Percentiles rank a stretch among this genome's conserved stretches.
These are phyloP conservation scores for Aspergillus arachidicola DNA, from an alignment of 2,329 filamentous ascomycete species.

Conservation along the genomic window DNA sequence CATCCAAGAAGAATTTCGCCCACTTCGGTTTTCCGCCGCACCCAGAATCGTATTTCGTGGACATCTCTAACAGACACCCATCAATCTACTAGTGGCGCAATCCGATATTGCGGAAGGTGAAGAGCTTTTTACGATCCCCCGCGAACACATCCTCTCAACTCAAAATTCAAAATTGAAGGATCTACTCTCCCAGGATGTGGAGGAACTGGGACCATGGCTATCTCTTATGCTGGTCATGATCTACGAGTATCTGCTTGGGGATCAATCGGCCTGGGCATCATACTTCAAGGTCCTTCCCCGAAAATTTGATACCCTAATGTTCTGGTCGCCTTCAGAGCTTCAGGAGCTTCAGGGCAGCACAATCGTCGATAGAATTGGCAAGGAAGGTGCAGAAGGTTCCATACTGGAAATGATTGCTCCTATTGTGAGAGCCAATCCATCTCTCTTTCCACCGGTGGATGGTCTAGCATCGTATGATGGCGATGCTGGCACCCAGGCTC, in stretches of 20 bases:
- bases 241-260: slow-evolving; percentile 67
- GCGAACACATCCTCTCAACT: slow-evolving; percentile 68
- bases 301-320: slow-evolving; percentile 84
- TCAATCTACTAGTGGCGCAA: slow-evolving; percentile 62
- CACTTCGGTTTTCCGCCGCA: slow-evolving; percentile 14
- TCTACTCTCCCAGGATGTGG: slow-evolving; percentile 59
- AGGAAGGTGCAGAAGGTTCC: slow-evolving; percentile 67
- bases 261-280: slow-evolving; percentile 69
- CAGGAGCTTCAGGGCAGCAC: slow-evolving; percentile 74
- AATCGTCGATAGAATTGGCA: slow-evolving; percentile 76
- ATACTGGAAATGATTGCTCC: slow-evolving; percentile 63
- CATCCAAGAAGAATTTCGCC: slow-evolving; percentile 25
- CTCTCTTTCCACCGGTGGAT: slow-evolving; percentile 43
- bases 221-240: slow-evolving; percentile 77
- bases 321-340: slow-evolving; percentile 75
- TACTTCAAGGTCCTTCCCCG: slow-evolving; percentile 77
- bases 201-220: slow-evolving; percentile 53
- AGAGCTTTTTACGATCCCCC: slow-evolving; percentile 78
- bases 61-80: slow-evolving; percentile 26
- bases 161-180: slow-evolving; percentile 70
- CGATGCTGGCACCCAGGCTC: slow-evolving; percentile 45
- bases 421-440: slow-evolving; percentile 46
- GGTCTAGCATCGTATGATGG: slow-evolving; percentile 46
- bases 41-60: slow-evolving; percentile 9
- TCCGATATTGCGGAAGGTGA: slow-evolving; percentile 73